phyloP scores from a whole-genome alignment of 176 grass and related monocot species.

The Neostapfia colusana region DNA sequence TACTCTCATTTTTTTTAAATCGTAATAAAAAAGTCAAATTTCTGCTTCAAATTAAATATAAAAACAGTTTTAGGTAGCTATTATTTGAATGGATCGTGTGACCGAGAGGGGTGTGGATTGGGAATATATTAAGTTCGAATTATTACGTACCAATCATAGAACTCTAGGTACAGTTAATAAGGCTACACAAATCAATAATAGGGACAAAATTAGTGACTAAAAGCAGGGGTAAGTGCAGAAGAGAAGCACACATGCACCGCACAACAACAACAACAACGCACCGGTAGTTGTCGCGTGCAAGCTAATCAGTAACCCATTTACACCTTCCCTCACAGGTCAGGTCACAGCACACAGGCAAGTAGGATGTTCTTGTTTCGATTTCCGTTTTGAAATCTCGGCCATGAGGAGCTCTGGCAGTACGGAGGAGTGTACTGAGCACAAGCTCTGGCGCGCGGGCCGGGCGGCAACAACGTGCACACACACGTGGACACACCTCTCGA shows the following conservation, averaged over 20 bases:
- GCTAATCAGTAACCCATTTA: neutral
- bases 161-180: neutral
- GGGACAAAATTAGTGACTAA: neutral
- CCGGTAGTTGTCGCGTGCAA: neutral
- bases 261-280: neutral
- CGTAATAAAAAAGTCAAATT: no score
- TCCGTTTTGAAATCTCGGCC: neutral
- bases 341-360: neutral
- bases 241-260: neutral
- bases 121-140: no score
- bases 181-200: neutral
- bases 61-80: no score
- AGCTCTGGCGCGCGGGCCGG: neutral
- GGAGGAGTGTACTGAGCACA: neutral
- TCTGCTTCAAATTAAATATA: no score
- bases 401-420: neutral
- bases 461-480: neutral
- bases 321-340: conserved; percentile 26
- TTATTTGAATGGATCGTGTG: no score
- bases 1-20: no score
- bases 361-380: neutral
- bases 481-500: neutral
- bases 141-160: conserved; percentile 17
- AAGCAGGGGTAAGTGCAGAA: neutral
- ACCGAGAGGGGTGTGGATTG: no score